Base-by-base conservation (phyloP, 2,329 filamentous ascomycete species). In the Drechslera avenae region DNA sequence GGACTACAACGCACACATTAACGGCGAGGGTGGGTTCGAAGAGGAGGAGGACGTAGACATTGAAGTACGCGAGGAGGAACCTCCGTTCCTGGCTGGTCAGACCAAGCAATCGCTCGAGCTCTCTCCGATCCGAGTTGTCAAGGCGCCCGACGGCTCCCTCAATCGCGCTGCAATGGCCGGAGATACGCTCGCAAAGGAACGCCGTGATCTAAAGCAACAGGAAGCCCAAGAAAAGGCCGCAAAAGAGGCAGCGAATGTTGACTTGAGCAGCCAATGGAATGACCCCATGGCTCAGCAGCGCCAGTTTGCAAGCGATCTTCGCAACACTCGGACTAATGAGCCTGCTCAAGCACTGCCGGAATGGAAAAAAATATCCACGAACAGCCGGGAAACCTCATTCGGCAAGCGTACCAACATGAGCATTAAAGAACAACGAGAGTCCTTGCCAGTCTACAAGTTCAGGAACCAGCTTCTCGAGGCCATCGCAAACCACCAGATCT, bases 11-110 rank as follows among this genome's bases (percentile, higher is more conserved):
- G 88, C 90, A 13, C 92, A 91, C 0, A 78, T 97, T 19, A 88
- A 87, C 19, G 93, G 91, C 13, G 90, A 96, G 60, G 90, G 87
- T 13, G 87, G 90, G 45, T 87, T 97, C 73, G 91, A 97, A 69
- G 82, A 97, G 57, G 94, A 99, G 71, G 90, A 97, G 73, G 94
- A 99, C 68, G 86, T 99, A 4, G 94, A 99, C 65, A 99, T 99
- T 57, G 94, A 99, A 73, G 90, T 99, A 23, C 85, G 88, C 60
- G 94, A 99, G 56, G 94, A 99, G 64, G 94, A 99, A 67, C 95
- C 94, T 0, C 94, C 94, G 0, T 99, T 99, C 79, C 75, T 99
- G 56, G 89, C 90, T 13, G 94, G 94, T 4, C 95, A 99, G 73
- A 99, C 94, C 0, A 97, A 97, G 69, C 92, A 96, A 69, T 96